phyloP scores from a whole-genome alignment of 1,284 basidiomycete species.

The Puccinia horiana region DNA sequence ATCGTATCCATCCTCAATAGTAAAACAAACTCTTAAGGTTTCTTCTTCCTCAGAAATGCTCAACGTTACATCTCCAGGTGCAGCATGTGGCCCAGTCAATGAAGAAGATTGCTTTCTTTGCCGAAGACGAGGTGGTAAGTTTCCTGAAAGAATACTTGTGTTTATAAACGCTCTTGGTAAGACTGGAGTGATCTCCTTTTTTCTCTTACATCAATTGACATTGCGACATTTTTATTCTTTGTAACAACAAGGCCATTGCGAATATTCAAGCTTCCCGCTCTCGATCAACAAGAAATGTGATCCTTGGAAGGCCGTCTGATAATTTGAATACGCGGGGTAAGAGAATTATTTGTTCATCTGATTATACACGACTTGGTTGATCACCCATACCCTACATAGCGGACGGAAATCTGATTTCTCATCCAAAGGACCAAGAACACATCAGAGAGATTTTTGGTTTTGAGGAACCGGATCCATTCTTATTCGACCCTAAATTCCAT shows the following conservation, averaged over 20 bases:
- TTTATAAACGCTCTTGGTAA: background rate
- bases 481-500: slow-evolving; percentile 29
- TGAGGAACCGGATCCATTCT: slow-evolving; percentile 45
- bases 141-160: background rate
- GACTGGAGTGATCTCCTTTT: background rate
- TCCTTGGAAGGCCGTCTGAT: background rate
- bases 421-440: slow-evolving; percentile 3
- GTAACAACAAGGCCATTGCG: background rate
- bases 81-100: slow-evolving; percentile 44
- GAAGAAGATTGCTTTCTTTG: slow-evolving; percentile 20
- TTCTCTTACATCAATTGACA: background rate
- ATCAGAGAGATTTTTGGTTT: slow-evolving; percentile 40
- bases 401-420: slow-evolving; percentile 12
- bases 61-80: slow-evolving; percentile 40
- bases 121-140: slow-evolving; percentile 17
- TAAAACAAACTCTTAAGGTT: background rate
- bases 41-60: slow-evolving; percentile 32
- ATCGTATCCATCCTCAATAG: background rate
- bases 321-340: background rate
- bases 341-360: background rate
- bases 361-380: background rate
- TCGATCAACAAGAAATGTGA: slow-evolving; percentile 1
- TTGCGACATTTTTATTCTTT: background rate
- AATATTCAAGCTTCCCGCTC: background rate
- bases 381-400: too few species aligned